Conservation (phyloP, 768 basidiomycete genomes). For the Cyclocybe cylindracea region DNA sequence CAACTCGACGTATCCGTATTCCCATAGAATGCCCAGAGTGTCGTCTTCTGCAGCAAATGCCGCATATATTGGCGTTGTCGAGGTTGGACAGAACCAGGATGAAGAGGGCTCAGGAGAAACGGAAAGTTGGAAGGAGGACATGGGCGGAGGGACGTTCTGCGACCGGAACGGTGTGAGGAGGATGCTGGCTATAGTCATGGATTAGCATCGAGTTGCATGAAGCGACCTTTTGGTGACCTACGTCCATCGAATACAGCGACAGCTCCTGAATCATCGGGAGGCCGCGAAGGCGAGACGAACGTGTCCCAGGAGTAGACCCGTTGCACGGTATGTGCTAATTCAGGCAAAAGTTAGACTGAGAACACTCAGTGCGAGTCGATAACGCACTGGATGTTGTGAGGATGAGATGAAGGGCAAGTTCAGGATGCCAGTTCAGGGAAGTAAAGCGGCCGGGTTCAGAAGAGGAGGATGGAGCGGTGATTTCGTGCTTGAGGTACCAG, state of each 20-base stretch:
- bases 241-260: constrained; percentile 91
- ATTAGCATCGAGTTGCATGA: not conserved
- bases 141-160: constrained; percentile 98
- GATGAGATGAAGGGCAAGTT: constrained; percentile 63
- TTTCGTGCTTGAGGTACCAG: constrained; percentile 92
- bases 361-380: not conserved
- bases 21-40: constrained; percentile 67
- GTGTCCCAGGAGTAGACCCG: constrained; percentile 81
- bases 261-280: constrained; percentile 77
- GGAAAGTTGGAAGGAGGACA: constrained; percentile 66
- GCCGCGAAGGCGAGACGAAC: constrained; percentile 52
- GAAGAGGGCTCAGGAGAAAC: constrained; percentile 22
- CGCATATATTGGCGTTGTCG: constrained; percentile 63
- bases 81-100: constrained; percentile 11
- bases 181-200: constrained; percentile 51
- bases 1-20: constrained; percentile 64
- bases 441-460: constrained; percentile 58
- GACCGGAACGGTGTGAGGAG: constrained; percentile 91
- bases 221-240: constrained; percentile 37
- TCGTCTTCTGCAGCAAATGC: constrained; percentile 62
- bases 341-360: not conserved
- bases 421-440: constrained; percentile 86
- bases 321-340: constrained; percentile 53
- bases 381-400: constrained; percentile 66
- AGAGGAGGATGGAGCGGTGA: constrained; percentile 45